A percentile compares a stretch with the other conserved stretches of the same genome.
These are phyloP conservation scores for Aspergillus ibericus DNA, from an alignment of 2,329 filamentous ascomycete species.

Conservation along the genomic window DNA sequence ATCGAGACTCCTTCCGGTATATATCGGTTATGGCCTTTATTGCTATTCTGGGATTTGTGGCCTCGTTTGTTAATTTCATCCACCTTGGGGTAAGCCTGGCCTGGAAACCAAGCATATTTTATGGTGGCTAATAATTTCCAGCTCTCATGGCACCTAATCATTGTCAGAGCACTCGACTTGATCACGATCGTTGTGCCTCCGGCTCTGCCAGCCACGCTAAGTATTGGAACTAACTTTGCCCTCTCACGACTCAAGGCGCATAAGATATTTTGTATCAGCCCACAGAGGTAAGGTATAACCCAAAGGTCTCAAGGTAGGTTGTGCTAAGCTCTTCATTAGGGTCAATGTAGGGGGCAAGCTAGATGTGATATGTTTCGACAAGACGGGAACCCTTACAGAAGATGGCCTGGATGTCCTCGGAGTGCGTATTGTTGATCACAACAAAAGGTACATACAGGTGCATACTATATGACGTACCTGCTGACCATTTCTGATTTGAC, in stretches of 20 bases:
- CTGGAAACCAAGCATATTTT: not conserved
- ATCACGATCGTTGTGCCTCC: conserved; percentile 98
- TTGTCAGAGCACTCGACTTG: conserved; percentile 87
- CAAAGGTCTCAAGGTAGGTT: not conserved
- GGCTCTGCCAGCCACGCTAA: conserved; percentile 88
- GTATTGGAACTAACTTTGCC: conserved; percentile 95
- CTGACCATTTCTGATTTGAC: conserved; percentile 22
- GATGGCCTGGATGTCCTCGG: conserved; percentile 94
- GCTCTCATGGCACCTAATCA: conserved; percentile 83
- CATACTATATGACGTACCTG: not conserved
- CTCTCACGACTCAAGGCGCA: conserved; percentile 81
- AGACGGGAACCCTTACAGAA: conserved; percentile 96
- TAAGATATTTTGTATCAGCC: conserved; percentile 95
- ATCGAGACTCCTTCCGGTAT: conserved; percentile 94
- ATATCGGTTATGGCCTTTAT: conserved; percentile 94
- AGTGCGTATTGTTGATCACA: conserved; percentile 71
- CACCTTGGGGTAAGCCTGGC: conserved; percentile 60
- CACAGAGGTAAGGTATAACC: conserved; percentile 59
- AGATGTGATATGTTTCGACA: conserved; percentile 96
- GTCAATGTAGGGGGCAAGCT: conserved; percentile 96
- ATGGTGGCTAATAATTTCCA: conserved; percentile 31
- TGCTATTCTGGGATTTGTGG: conserved; percentile 81
- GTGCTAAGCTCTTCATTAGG: conserved; percentile 40
- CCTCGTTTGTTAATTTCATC: conserved; percentile 91
- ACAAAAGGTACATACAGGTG: conserved; percentile 43